Evolutionary conservation across 2,329 filamentous ascomycete species (phyloP), one percentile per base, ranked within the genome.

Genomic region (Hysterium pulicare): DNA sequence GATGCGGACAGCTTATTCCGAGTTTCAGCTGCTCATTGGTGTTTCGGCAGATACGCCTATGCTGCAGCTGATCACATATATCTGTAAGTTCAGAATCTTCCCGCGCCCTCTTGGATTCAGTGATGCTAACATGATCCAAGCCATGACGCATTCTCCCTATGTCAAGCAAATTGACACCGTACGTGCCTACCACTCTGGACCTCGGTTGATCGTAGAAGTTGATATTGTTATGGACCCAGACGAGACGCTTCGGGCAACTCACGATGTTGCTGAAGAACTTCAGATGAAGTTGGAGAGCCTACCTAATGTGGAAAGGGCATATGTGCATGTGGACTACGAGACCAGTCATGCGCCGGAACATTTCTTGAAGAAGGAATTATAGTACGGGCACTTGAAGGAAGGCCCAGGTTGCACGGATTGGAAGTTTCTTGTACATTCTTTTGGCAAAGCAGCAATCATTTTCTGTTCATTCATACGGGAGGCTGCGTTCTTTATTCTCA

Each of bases 241-340:
- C 1, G 79, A 83, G 41, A 81, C 82, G 2, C 77, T 98, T 13
- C 76, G 79, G 48, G 83, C 83, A 40, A 93, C 90, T 0, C 93
- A 98, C 66, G 93, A 98, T 60, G 81, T 96, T 10, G 91, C 93
- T 0, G 93, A 98, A 69, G 90, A 86, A 57, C 75, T 98, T 56
- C 93, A 98, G 74, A 86, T 86, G 49, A 97, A 97, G 73, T 75
- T 97, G 2, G 93, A 98, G 76, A 87, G 84, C 43, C 69, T 98
- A 49, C 91, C 93, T 0, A 85, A 95, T 62, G 84, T 97, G 8
- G 93, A 97, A 76, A 75, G 93, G 45, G 90, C 90, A 0, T 97
- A 96, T 63, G 93, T 97, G 16, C 93, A 98, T 66, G 90, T 96
- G 15, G 93, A 98, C 67, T 97, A 94, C 57, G 93, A 97, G 72